Evolutionary conservation across 2,329 filamentous ascomycete genomes (phyloP), one percentile per base, ranked within the genome.

Genomic region (Cladosporium colombiae): DNA sequence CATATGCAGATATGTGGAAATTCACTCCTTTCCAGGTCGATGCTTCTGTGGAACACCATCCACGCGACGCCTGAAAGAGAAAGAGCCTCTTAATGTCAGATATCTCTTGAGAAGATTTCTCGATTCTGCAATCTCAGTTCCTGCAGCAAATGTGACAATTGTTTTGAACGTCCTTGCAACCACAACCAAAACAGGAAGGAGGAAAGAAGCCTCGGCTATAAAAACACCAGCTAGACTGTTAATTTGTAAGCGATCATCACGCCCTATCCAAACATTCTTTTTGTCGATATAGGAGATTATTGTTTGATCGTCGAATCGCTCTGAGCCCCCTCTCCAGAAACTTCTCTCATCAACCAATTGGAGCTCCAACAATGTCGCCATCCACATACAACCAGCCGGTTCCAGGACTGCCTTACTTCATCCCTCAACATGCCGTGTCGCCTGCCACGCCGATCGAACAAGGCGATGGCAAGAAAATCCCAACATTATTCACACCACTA

Each of bases 401-500:
- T 13, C 70, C 74, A 56, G 80, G 78, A 52, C 75, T 82, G 46
- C 76, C 81, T 11, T 84, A 81, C 73, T 84, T 81, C 71, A 81
- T 81, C 1, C 81, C 81, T 16, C 69, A 72, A 27, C 81, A 83
- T 69, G 70, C 74, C 25, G 77, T 75, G 5, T 75, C 76, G 14
- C 80, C 81, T 6, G 81, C 81, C 63, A 82, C 81, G 18, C 80
- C 81, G 1, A 69, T 81, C 62, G 61, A 72, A 8, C 78, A 82
- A 69, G 61, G 62, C 18, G 81, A 81, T 64, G 77, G 78, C 37
- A 18, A 44, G 14, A 76, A 83, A 2, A 80, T 86, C 11, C 85
- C 86, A 8, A 87, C 87, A 69, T 79, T 88, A 40, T 88, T 87
- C 77, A 81, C 81, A 62, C 85, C 86, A 2, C 75, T 88, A 64